Conservation (phyloP, 2,329 filamentous ascomycete species). For the Xenoacremonium recifei region DNA sequence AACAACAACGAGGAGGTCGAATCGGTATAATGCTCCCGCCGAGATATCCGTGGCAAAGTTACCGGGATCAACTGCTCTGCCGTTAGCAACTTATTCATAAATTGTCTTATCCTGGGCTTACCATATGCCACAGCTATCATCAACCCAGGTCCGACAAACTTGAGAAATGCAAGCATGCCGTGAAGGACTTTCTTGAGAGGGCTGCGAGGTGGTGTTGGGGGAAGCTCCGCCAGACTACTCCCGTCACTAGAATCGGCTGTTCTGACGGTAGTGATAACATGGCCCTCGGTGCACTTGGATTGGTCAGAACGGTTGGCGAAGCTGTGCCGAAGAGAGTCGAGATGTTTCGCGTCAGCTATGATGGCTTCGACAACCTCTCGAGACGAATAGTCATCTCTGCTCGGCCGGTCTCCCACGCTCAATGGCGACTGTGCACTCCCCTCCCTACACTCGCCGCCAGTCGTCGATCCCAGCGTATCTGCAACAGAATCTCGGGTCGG, state of each 20-base stretch:
- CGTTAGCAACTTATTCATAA: constrained; percentile 3
- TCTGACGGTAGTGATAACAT: no score
- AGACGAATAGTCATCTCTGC: background rate
- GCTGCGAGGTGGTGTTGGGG: no score
- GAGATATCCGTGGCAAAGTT: constrained; percentile 72
- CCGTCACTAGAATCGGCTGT: no score
- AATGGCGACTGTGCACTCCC: background rate
- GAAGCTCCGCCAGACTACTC: no score
- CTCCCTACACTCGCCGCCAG: background rate
- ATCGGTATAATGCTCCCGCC: constrained; percentile 64
- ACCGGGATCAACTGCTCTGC: constrained; percentile 51
- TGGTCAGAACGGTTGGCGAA: no score
- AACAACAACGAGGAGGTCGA: constrained; percentile 65
- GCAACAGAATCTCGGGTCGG: background rate
- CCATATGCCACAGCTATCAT: constrained; percentile 61
- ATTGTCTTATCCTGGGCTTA: constrained; percentile 27
- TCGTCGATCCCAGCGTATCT: background rate
- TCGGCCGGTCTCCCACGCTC: background rate
- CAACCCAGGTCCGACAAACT: constrained; percentile 64
- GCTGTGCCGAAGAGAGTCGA: no score
- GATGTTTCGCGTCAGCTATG: no score
- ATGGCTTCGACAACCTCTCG: background rate
- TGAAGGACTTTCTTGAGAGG: background rate
- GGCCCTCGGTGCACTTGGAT: no score
- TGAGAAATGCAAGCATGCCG: background rate